Base-by-base conservation (phyloP, 768 basidiomycete genomes). In the Kockovaella imperatae region DNA sequence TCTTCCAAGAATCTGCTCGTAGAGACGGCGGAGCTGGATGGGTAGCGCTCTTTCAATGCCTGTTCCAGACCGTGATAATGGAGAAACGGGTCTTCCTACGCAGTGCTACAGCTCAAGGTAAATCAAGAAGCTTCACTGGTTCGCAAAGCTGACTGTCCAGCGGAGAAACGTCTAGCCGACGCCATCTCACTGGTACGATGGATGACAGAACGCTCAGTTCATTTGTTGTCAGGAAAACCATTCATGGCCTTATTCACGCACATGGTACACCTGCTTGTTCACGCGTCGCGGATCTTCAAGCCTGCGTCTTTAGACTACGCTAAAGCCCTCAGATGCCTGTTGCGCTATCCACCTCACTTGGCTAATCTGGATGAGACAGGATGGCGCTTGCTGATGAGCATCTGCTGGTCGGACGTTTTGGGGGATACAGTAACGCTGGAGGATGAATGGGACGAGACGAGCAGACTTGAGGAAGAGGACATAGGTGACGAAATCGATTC, bases 301-400 rank as follows among this genome's bases (percentile, higher is more conserved):
- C 80, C 82, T 0, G 76, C 88, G 3, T 81, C 86, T 10, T 70
- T 86, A 53, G 81, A 91, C 68, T 91, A 88, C 67, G 75, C 84
- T 47, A 91, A 91, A 66, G 77, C 84, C 0, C 74, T 95, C 41
- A 79, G 79, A 47, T 74, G 73, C 49, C 63, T 96, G 7, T 72
- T 87, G 43, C 73, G 74, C 48, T 83, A 80, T 68, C 66, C 73
- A 2, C 83, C 87, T 2, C 90, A 96, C 70, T 74, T 91, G 47
- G 84, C 91, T 35, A 80, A 83, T 57, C 61, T 91, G 43, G 79
- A 79, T 8, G 73, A 77, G 29, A 72, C 74, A 1, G 72, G 57
- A 26, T 97, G 93, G 93, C 68, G 81, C 24, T 73, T 72, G 28
- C 69, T 88, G 35, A 77, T 84, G 29, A 78, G 81, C 56, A 71